A percentile compares a stretch with the other conserved stretches of the same genome.
Conservation (phyloP, 768 basidiomycete species). For the Lactarius trivialis region DNA sequence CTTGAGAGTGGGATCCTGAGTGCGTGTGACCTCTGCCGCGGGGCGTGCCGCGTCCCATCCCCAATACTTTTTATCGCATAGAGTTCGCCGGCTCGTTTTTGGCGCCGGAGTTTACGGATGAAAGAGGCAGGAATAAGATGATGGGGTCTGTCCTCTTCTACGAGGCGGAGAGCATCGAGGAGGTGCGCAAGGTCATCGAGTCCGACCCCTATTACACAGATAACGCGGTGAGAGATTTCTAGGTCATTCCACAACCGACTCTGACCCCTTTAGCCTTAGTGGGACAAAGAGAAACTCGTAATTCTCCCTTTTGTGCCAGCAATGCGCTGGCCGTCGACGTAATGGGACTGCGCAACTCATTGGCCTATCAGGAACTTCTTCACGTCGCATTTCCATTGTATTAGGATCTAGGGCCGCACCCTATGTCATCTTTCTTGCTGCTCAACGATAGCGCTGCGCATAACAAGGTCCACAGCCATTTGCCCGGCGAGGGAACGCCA, state of each 20-base stretch:
- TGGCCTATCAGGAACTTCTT: not conserved
- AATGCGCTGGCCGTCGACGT: conserved; percentile 13
- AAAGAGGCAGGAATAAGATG: conserved; percentile 20
- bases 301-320: conserved; percentile 15
- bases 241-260: not conserved
- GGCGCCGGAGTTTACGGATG: conserved; percentile 19
- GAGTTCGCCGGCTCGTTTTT: conserved; percentile 17
- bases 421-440: not conserved
- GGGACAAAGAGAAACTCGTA: conserved; percentile 13
- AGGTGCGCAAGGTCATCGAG: conserved; percentile 25
- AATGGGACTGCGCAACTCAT: not conserved
- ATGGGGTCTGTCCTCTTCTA: conserved; percentile 26
- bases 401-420: not conserved
- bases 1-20: conserved; percentile 14
- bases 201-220: conserved; percentile 27
- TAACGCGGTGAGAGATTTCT: conserved; percentile 25
- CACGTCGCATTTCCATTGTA: not conserved
- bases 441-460: not conserved
- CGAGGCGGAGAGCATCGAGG: conserved; percentile 25
- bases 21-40: conserved; percentile 6
- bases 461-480: not conserved
- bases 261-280: not conserved
- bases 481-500: not conserved
- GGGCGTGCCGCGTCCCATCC: too few relatives aligned
- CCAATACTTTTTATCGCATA: not conserved